Evolutionary conservation across 2,329 filamentous ascomycete genomes (phyloP).

Genomic region (Lecanicillium sp.): DNA sequence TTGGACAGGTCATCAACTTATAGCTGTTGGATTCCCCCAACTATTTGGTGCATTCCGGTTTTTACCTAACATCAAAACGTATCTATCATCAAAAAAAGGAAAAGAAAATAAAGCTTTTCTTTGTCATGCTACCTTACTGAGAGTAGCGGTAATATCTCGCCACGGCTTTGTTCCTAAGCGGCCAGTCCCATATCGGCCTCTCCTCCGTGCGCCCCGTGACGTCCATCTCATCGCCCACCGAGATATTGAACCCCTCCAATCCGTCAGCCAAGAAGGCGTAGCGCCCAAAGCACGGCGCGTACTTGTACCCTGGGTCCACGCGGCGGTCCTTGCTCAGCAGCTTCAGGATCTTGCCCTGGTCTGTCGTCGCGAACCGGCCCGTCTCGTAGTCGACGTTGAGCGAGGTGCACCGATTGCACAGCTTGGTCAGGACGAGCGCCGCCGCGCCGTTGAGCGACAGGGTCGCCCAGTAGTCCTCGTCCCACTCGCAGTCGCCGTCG

Average conservation of each 20-base stretch:
- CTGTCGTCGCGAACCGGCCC: slow-evolving; percentile 51
- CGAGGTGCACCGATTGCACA: slow-evolving; percentile 63
- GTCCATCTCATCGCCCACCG: slow-evolving; percentile 50
- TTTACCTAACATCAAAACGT: too few species aligned
- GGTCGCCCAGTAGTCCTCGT: slow-evolving; percentile 69
- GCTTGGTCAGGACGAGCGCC: slow-evolving; percentile 56
- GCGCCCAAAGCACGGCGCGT: slow-evolving; percentile 65
- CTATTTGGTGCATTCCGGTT: too few species aligned
- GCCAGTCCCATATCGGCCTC: slow-evolving; percentile 50
- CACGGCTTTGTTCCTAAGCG: slow-evolving; percentile 20
- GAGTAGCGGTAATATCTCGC: slow-evolving; percentile 22
- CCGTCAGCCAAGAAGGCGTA: slow-evolving; percentile 54
- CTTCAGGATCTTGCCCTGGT: slow-evolving; percentile 58
- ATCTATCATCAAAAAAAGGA: background rate
- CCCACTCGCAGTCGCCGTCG: slow-evolving; percentile 53
- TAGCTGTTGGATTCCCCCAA: too few species aligned
- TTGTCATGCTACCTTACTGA: background rate
- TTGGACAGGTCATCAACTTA: too few species aligned
- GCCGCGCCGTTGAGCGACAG: slow-evolving; percentile 37
- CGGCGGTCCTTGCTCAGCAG: slow-evolving; percentile 63
- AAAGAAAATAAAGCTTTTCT: background rate
- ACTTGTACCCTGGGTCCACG: slow-evolving; percentile 63
- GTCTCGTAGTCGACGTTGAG: slow-evolving; percentile 67
- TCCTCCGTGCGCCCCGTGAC: slow-evolving; percentile 45
- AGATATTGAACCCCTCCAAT: slow-evolving; percentile 29